Conservation (phyloP, 805 yeast species). For the Kuraishia capsulata region DNA sequence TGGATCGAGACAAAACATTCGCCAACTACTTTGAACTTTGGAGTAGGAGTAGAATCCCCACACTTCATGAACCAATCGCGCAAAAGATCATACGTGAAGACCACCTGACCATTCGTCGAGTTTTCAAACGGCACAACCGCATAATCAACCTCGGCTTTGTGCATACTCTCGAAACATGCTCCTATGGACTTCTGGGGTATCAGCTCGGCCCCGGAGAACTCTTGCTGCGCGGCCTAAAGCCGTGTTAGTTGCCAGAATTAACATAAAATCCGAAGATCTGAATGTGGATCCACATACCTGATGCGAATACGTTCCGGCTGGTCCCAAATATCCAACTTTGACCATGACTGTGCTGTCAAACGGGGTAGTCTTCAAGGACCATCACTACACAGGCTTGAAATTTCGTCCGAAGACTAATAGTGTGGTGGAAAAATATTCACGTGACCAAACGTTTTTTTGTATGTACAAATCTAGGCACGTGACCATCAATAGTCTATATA, state of each 20-base stretch:
- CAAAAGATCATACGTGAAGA: conserved; percentile 72
- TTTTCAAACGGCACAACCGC: conserved; percentile 89
- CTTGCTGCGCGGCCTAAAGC: conserved; percentile 38
- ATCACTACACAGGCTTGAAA: too few relatives aligned
- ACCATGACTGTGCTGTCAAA: too few relatives aligned
- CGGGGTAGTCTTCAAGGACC: too few relatives aligned
- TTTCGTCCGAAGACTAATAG: too few relatives aligned
- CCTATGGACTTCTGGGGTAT: conserved; percentile 33
- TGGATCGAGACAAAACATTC: conserved; percentile 79
- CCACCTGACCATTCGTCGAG: conserved; percentile 92
- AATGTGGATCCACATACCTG: conserved; percentile 37
- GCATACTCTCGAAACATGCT: conserved; percentile 54
- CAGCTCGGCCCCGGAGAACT: conserved; percentile 18
- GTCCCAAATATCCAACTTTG: conserved; percentile 76
- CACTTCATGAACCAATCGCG: conserved; percentile 48
- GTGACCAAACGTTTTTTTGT: not conserved
- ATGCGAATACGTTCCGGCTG: conserved; percentile 88
- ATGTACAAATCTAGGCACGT: not conserved
- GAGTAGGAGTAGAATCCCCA: conserved; percentile 10
- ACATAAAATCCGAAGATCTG: too few relatives aligned
- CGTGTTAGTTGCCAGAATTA: not conserved
- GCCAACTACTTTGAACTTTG: conserved; percentile 47
- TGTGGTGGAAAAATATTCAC: too few relatives aligned
- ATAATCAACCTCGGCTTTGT: conserved; percentile 39
- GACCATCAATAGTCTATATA: too few relatives aligned